phyloP scores from a whole-genome alignment of 2,329 filamentous ascomycete genomes.

The Thielaviopsis populi region DNA sequence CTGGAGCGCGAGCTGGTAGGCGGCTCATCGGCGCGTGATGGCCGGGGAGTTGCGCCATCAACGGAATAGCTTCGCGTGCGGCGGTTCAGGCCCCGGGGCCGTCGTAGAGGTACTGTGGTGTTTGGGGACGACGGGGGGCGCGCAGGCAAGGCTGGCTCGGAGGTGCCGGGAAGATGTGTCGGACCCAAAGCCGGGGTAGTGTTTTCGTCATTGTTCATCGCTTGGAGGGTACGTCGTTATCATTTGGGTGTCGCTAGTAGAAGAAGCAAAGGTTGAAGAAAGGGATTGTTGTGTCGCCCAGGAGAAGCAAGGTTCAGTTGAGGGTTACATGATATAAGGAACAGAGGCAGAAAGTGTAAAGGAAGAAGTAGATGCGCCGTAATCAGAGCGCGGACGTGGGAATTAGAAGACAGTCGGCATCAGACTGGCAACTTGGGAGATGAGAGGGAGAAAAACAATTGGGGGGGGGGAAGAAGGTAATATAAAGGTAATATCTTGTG shows the following conservation, averaged over 20 bases:
- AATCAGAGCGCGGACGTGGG: not conserved
- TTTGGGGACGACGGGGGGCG: conserved; percentile 11
- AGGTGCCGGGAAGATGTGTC: not conserved
- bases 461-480: not conserved
- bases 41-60: conserved; percentile 10
- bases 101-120: conserved; percentile 5
- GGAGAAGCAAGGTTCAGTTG: not conserved
- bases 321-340: conserved; percentile 3
- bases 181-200: conserved; percentile 3
- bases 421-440: not conserved
- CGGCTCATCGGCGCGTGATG: conserved; percentile 13
- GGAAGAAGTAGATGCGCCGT: not conserved
- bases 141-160: not conserved
- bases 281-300: not conserved
- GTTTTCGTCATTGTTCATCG: conserved; percentile 10
- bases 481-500: not conserved
- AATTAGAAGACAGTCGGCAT: not conserved
- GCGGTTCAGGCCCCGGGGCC: conserved; percentile 2
- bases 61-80: conserved; percentile 13
- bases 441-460: not conserved
- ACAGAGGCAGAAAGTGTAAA: not conserved
- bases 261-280: not conserved
- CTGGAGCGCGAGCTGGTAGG: conserved; percentile 19
- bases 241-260: not conserved
- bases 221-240: not conserved